These are phyloP conservation scores for Yamagishiella unicocca DNA, from an alignment of 139 green algal species.

Conservation along the genomic window DNA sequence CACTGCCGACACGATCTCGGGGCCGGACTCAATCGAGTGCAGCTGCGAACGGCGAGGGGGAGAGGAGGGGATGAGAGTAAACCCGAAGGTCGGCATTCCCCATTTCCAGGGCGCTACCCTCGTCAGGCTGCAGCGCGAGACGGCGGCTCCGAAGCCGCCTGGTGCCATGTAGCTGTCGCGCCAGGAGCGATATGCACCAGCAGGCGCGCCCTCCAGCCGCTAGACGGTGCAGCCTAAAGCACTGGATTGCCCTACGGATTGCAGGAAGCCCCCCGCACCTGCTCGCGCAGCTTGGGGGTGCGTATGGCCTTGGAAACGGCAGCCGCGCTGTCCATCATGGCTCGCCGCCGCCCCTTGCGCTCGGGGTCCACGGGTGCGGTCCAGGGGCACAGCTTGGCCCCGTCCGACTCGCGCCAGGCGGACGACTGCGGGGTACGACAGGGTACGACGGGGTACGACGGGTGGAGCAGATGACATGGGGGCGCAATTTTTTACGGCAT, in stretches of 20 bases:
- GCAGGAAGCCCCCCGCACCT: constrained; percentile 36
- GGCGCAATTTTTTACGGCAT: too few species aligned
- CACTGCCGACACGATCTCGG: constrained; percentile 62
- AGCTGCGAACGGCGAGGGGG: neutral
- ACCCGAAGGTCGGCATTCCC: too few species aligned
- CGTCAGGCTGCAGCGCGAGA: too few species aligned
- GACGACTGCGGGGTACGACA: too few species aligned
- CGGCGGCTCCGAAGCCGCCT: too few species aligned
- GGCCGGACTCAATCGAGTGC: constrained; percentile 17
- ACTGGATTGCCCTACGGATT: neutral
- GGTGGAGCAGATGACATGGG: neutral
- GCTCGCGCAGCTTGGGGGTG: constrained; percentile 63
- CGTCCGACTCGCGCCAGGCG: constrained; percentile 67
- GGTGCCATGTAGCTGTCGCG: too few species aligned
- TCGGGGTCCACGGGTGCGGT: constrained; percentile 50
- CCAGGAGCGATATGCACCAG: neutral
- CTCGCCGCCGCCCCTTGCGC: constrained; percentile 55
- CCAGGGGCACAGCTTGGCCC: constrained; percentile 57
- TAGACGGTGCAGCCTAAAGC: neutral
- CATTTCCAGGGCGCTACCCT: too few species aligned
- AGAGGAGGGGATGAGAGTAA: neutral
- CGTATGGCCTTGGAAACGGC: constrained; percentile 46
- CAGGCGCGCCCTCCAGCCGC: neutral
- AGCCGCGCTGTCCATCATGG: constrained; percentile 63
- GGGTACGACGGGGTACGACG: too few species aligned